These are phyloP conservation scores for Penicillium bovifimosum DNA, from an alignment of 495 filamentous ascomycete species.

Conservation along the genomic window DNA sequence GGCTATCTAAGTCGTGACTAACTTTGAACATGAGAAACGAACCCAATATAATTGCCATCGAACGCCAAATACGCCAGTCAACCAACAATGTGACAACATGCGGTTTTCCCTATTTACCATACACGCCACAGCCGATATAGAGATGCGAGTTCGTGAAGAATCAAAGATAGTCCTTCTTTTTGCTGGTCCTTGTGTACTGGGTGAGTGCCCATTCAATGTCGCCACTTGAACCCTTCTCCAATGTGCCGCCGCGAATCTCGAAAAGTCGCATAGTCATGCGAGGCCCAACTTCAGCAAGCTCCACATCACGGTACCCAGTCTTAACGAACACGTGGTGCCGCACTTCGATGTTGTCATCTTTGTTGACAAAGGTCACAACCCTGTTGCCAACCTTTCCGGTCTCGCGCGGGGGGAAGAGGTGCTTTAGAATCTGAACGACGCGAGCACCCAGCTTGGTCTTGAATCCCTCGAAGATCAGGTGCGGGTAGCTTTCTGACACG, in stretches of 20 bases:
- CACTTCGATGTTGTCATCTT: constrained; percentile 88
- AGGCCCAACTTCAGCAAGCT: constrained; percentile 91
- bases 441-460: constrained; percentile 73
- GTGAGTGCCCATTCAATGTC: constrained; percentile 94
- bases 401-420: constrained; percentile 90
- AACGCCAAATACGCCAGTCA: constrained; percentile 23
- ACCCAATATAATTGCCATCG: constrained; percentile 14
- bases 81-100: not conserved
- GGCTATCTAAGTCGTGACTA: not conserved
- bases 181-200: constrained; percentile 86
- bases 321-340: constrained; percentile 78
- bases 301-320: constrained; percentile 81
- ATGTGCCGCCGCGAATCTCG: constrained; percentile 86
- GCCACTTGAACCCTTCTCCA: constrained; percentile 87
- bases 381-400: constrained; percentile 75
- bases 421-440: constrained; percentile 86
- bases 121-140: constrained; percentile 14
- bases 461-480: constrained; percentile 95
- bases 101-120: constrained; percentile 14
- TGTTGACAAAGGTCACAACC: constrained; percentile 90
- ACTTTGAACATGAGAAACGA: constrained; percentile 3
- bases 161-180: constrained; percentile 91
- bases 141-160: constrained; percentile 15
- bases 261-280: constrained; percentile 96
- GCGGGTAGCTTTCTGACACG: constrained; percentile 89